Percentiles rank a stretch among this genome's conserved stretches.
Evolutionary conservation across 768 basidiomycete genomes (phyloP).

Genomic region (Erythrobasidium yunnanense): DNA sequence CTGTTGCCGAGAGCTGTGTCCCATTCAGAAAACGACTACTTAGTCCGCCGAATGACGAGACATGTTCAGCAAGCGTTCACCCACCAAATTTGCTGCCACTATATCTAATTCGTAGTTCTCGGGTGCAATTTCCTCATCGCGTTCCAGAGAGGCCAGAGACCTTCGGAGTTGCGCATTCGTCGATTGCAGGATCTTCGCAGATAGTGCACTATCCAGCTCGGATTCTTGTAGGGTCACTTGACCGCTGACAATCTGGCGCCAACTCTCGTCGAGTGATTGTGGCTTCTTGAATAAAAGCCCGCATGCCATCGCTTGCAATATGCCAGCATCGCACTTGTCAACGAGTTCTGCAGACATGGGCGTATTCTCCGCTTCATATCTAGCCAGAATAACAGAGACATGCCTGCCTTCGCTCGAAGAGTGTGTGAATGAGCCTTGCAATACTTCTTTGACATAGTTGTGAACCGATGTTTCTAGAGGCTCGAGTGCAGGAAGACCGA

Average conservation of each 20-base stretch:
- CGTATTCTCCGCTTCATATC: constrained; percentile 62
- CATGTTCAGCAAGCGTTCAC: neutral
- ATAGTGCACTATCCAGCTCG: neutral
- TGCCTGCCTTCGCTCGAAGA: constrained; percentile 21
- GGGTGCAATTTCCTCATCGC: neutral
- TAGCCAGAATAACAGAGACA: constrained; percentile 45
- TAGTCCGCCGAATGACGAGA: neutral
- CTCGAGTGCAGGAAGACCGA: constrained; percentile 47
- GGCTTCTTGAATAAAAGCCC: constrained; percentile 24
- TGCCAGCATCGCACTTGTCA: constrained; percentile 72
- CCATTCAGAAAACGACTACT: neutral
- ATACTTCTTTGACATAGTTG: neutral
- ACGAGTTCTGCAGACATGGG: constrained; percentile 75
- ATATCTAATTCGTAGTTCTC: constrained; percentile 5
- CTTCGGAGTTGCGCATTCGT: neutral
- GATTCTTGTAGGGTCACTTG: neutral
- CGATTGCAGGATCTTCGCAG: neutral
- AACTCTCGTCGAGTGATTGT: constrained; percentile 37
- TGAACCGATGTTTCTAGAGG: no score
- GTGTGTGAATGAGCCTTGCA: neutral
- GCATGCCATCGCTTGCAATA: constrained; percentile 51
- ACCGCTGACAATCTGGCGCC: neutral
- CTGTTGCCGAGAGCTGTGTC: neutral
- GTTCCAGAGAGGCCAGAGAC: neutral
- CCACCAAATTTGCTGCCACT: neutral